phyloP scores from a whole-genome alignment of 768 basidiomycete species.

The Pilatotrama ljubarskyi region DNA sequence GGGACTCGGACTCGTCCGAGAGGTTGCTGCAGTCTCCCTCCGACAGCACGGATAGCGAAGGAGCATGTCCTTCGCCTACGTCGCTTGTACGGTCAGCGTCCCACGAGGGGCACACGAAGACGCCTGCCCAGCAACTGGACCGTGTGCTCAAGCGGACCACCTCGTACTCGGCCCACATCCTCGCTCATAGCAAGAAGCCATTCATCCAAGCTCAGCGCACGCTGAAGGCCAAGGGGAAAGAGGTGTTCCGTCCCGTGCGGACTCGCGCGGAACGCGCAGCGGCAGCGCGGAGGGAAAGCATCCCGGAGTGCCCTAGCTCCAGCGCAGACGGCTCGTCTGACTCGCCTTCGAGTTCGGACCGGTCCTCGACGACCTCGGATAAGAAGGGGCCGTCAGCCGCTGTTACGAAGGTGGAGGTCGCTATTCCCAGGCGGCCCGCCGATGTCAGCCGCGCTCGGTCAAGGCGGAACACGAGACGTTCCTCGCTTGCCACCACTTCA shows the following conservation, averaged over 20 bases:
- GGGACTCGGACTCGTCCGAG: no score
- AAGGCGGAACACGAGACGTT: not conserved
- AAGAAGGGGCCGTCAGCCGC: not conserved
- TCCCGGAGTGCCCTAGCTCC: no score
- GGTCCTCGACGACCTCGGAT: not conserved
- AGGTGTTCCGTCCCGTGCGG: not conserved
- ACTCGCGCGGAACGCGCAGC: not conserved
- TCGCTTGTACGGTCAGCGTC: not conserved
- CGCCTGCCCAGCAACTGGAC: not conserved
- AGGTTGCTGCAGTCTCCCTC: no score
- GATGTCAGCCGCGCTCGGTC: not conserved
- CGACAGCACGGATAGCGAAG: not conserved
- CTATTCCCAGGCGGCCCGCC: not conserved
- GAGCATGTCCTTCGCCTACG: not conserved
- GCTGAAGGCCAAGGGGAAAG: not conserved
- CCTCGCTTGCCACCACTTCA: not conserved
- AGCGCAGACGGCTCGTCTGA: not conserved
- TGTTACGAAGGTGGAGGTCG: not conserved
- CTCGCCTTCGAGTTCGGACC: not conserved
- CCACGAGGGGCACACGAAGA: not conserved
- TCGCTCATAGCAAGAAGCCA: not conserved
- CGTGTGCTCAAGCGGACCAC: not conserved
- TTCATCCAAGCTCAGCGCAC: not conserved
- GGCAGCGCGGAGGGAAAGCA: not conserved
- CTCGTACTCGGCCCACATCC: slow-evolving; percentile 4